Percentiles rank a stretch among this genome's conserved stretches.
Conservation (phyloP, 768 basidiomycete species). For the Xerocomellus amylosporus region DNA sequence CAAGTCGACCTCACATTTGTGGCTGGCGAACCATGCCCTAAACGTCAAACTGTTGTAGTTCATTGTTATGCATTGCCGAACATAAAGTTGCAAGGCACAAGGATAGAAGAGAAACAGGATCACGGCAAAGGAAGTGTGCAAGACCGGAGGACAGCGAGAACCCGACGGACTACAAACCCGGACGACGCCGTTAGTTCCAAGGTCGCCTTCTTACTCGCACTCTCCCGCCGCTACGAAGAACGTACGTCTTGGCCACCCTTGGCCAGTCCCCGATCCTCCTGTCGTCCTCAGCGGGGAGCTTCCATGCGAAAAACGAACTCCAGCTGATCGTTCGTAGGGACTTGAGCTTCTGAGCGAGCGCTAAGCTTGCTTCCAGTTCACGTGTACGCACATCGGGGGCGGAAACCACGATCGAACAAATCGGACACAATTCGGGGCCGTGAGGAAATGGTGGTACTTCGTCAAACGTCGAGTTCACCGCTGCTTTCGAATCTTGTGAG, state of each 20-base stretch:
- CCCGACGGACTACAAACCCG: not conserved
- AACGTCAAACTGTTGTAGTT: not conserved
- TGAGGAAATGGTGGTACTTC: constrained; percentile 29
- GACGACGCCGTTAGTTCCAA: constrained; percentile 28
- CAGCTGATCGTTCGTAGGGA: constrained; percentile 46
- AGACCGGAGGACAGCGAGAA: not conserved
- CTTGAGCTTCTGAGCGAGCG: constrained; percentile 44
- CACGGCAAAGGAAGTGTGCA: not conserved
- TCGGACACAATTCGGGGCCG: constrained; percentile 32
- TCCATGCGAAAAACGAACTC: constrained; percentile 46
- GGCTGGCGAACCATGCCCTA: not conserved
- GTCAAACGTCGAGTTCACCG: not conserved
- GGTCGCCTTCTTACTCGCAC: constrained; percentile 43
- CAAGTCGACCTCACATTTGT: no score
- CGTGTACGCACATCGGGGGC: constrained; percentile 36
- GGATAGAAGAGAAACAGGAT: not conserved
- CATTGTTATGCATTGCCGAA: not conserved
- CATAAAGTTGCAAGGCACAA: not conserved
- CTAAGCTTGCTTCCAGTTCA: constrained; percentile 48
- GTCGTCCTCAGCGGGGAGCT: constrained; percentile 15
- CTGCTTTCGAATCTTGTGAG: not conserved
- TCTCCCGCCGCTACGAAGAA: constrained; percentile 40
- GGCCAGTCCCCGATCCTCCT: constrained; percentile 20
- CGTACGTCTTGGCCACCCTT: constrained; percentile 39
- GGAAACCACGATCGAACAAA: constrained; percentile 35